phyloP scores from a whole-genome alignment of 2,329 filamentous ascomycete species.

The Massarina eburnea region DNA sequence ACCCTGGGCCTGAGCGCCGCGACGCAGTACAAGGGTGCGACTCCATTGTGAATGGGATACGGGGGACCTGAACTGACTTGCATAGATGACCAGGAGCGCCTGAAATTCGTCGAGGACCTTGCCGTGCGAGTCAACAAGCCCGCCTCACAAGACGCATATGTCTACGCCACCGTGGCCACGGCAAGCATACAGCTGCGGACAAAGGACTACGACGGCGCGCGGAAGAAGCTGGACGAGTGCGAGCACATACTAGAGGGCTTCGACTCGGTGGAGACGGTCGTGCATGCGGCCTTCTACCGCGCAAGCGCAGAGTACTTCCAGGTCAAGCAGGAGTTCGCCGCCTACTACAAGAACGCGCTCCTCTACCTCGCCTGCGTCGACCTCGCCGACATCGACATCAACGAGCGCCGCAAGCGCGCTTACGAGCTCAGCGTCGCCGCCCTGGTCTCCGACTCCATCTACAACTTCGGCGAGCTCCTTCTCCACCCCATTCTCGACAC shows the following conservation, averaged over 20 bases:
- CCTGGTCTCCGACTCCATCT: constrained; percentile 90
- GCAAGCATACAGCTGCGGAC: constrained; percentile 84
- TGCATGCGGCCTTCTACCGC: constrained; percentile 95
- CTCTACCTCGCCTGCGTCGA: constrained; percentile 97
- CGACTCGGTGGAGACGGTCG: constrained; percentile 91
- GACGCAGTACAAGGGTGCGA: constrained; percentile 73
- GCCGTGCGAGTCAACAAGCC: constrained; percentile 88
- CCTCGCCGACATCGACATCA: constrained; percentile 68
- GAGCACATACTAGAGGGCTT: constrained; percentile 88
- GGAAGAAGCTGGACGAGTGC: constrained; percentile 82
- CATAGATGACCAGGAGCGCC: constrained; percentile 80
- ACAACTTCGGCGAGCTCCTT: constrained; percentile 99
- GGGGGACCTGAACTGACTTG: constrained; percentile 25
- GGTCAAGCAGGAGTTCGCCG: constrained; percentile 86
- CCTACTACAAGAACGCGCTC: constrained; percentile 96
- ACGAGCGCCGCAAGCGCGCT: constrained; percentile 78
- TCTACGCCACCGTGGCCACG: constrained; percentile 89
- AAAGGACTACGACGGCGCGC: constrained; percentile 76
- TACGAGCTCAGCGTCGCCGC: constrained; percentile 93
- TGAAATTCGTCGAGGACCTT: constrained; percentile 80
- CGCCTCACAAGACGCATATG: constrained; percentile 90
- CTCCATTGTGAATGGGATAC: no score
- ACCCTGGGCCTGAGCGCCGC: constrained; percentile 85
- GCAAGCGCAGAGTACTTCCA: constrained; percentile 95
- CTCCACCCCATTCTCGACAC: constrained; percentile 93